Evolutionary conservation across 352 stramenopile genomes (phyloP), one percentile per base, ranked within the genome.

Genomic region (Pythium dissotocum): DNA sequence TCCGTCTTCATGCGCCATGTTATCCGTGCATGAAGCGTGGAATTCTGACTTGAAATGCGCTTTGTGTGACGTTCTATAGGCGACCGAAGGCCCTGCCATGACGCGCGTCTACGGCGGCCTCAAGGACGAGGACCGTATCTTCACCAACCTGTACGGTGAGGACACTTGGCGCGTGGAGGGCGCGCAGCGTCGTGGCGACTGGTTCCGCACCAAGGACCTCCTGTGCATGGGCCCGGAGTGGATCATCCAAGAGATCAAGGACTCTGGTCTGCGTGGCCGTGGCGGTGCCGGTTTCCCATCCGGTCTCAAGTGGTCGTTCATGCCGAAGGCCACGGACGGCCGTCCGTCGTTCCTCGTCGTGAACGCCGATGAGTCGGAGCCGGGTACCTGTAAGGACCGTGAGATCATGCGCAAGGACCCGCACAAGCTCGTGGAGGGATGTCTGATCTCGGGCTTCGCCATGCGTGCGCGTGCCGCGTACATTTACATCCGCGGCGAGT

Each of bases 331-430:
- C 70, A 97, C 87, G n/a, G 98, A 99, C 77, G 98, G 98, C 26
- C 89, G 98, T 57, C 98, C 98, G n/a, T 97, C 82, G 40, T 99
- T 99, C 82, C 84, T 99, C n/a, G 97, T 99, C 24, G 97, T 99
- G 24, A 99, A 99, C 80, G 98, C 98, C 59, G 98, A 99, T 77
- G 98, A 99, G 85, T 98, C 83, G 51, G 98, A 99, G 83, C 98
- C 98, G 0, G 98, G 98, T 28, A 99, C 98, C 42, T 99, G 98
- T 88, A 99, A 99, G 84, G 98, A 99, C 79, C 94, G 98, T 49
- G 98, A 99, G 85, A 99, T 99, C 77, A 99, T 99, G 97, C 93
- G 98, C 61, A 99, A 99, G 80, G 98, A 99, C 77, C 98, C 98
- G 48, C 98, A 99, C 87, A 99, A 99, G 83, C 86, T 99, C 49